Evolutionary conservation across 768 basidiomycete genomes (phyloP), one percentile per base, ranked within the genome.

Genomic region (Termitomyces sp.): DNA sequence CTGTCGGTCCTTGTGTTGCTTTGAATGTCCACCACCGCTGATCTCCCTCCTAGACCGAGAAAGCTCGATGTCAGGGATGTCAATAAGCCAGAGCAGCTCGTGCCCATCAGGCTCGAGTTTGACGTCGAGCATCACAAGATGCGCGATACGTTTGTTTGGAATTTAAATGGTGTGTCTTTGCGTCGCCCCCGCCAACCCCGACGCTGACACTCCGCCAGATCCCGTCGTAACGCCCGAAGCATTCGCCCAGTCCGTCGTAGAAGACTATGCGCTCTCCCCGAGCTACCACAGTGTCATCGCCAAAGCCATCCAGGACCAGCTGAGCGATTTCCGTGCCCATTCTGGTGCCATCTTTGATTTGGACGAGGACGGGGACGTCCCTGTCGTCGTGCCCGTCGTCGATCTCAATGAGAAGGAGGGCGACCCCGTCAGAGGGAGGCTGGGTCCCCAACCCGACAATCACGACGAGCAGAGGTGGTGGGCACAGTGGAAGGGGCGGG

Each of bases 141-240:
- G 78, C 84, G 94, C 27, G 97, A 99, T 68, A 94, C 96, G 0
- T 98, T 98, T 72, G 82, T 97, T 44, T 99, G 96, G 97, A 97
- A 99, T 66, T 71, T 95, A 44, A 89, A 89, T 61, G 96, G 95
- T 97, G 55, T n/a, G 83, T 74, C n/a, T n/a, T n/a, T n/a, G n/a
- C n/a, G n/a, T n/a, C n/a, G n/a, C n/a, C n/a, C n/a, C n/a, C n/a
- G n/a, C n/a, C n/a, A n/a, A n/a, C n/a, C n/a, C n/a, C 28, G 28
- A 28, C 28, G 28, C 28, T n/a, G n/a, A n/a, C n/a, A n/a, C n/a
- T n/a, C n/a, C n/a, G n/a, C 28, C 60, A 97, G 96, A 98, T 70
- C 86, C 91, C 1, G 74, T 94, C 47, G 84, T 98, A 28, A 92
- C 92, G 0, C 93, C 94, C 1, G 92, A 96, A 67, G 70, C 84